phyloP scores from a whole-genome alignment of 1,284 basidiomycete genomes.

The Inonotus obliquus region DNA sequence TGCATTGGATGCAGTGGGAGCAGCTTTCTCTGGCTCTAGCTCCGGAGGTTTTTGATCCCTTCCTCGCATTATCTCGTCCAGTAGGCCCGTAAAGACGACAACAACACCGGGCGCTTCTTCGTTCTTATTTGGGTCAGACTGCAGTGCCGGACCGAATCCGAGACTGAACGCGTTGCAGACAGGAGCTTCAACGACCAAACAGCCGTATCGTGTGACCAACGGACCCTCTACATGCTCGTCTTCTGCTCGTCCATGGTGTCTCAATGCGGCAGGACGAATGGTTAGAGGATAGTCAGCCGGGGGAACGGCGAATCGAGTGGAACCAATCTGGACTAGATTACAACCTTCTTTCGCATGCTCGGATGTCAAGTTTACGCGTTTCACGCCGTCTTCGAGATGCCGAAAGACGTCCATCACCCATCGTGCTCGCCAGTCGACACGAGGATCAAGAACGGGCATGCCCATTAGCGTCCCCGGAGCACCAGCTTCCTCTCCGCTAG shows the following conservation, averaged over 20 bases:
- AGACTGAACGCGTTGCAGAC: conserved; percentile 15
- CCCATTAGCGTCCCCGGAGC: conserved; percentile 13
- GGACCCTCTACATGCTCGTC: conserved; percentile 1
- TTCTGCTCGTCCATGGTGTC: conserved; percentile 4
- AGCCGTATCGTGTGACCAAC: conserved; percentile 11
- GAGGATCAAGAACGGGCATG: conserved; percentile 5
- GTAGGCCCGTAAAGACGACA: conserved; percentile 10
- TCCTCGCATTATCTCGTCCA: conserved; percentile 2
- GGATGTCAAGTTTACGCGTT: conserved; percentile 1
- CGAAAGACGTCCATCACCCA: conserved; percentile 11
- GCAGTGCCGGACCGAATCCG: conserved; percentile 12
- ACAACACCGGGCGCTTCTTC: conserved; percentile 16
- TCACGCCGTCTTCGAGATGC: conserved; percentile 9
- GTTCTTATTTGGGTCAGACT: conserved; percentile 1
- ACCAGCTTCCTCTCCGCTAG: conserved; percentile 5
- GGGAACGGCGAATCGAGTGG: neutral
- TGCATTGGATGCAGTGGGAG: neutral
- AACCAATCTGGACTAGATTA: neutral
- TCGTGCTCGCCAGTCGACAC: conserved; percentile 11
- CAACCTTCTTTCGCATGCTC: conserved; percentile 1
- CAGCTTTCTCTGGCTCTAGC: neutral
- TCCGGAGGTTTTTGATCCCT: neutral
- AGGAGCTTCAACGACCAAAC: conserved; percentile 13
- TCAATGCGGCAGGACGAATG: conserved; percentile 9
- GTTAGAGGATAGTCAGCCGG: conserved; percentile 11